phyloP scores from a whole-genome alignment of 2,329 filamentous ascomycete genomes.

The Akanthomyces muscarius region DNA sequence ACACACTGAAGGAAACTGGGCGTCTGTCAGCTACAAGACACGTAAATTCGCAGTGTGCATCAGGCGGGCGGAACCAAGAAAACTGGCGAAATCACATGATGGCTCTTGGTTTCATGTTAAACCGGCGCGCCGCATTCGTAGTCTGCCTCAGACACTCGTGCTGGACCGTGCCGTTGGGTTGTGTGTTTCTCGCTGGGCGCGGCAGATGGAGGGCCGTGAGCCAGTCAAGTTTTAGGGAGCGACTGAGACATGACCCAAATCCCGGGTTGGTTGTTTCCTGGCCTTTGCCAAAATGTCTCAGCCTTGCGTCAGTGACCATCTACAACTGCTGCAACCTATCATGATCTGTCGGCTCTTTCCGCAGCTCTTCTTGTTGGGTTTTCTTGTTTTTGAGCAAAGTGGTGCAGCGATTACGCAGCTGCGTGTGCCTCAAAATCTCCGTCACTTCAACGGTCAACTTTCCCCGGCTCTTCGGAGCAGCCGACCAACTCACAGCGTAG shows the following conservation, averaged over 20 bases:
- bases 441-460: no score
- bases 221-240: not conserved
- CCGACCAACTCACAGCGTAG: not conserved
- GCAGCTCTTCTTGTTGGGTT: not conserved
- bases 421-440: no score
- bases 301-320: not conserved
- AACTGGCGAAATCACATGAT: slow-evolving; percentile 11
- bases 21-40: not conserved
- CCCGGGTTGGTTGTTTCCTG: not conserved
- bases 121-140: not conserved
- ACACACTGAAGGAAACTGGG: no score
- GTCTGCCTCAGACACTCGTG: not conserved
- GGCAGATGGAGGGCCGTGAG: no score
- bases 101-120: slow-evolving; percentile 9
- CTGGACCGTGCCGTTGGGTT: not conserved
- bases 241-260: not conserved
- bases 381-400: not conserved
- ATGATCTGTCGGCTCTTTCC: not conserved
- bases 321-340: not conserved
- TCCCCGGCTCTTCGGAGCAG: not conserved
- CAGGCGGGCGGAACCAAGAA: not conserved
- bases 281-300: slow-evolving; percentile 5
- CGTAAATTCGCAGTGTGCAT: no score
- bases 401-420: no score
- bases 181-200: no score